Conservation (phyloP, 2,329 filamentous ascomycete species). For the Shiraia sp. region DNA sequence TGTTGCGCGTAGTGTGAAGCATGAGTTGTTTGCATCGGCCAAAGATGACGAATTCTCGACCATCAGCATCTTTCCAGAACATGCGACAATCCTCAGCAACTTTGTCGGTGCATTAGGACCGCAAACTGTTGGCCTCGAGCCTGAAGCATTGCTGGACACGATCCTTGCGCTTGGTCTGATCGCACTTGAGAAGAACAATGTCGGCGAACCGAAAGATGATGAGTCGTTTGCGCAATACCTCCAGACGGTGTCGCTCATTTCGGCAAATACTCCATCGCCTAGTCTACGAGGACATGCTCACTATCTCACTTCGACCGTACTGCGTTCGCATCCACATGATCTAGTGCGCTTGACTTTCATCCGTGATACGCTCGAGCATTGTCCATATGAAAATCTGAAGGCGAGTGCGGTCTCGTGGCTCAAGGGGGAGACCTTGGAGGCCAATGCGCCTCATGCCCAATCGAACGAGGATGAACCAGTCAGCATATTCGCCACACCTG, state of each 20-base stretch:
- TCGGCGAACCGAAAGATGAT: slow-evolving; percentile 54
- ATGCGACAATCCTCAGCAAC: slow-evolving; percentile 55
- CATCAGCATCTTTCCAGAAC: slow-evolving; percentile 57
- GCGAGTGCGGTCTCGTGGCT: slow-evolving; percentile 64
- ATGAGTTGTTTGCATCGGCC: slow-evolving; percentile 53
- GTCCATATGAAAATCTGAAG: slow-evolving; percentile 58
- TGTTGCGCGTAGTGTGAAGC: slow-evolving; percentile 55
- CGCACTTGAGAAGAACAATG: slow-evolving; percentile 50
- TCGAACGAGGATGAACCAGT: slow-evolving; percentile 16
- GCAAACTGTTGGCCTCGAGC: slow-evolving; percentile 42
- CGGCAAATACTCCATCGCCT: slow-evolving; percentile 53
- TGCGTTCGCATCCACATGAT: slow-evolving; percentile 59
- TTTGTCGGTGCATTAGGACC: slow-evolving; percentile 52
- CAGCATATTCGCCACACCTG: slow-evolving; percentile 52
- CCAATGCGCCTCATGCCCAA: slow-evolving; percentile 35
- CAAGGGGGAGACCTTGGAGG: slow-evolving; percentile 61
- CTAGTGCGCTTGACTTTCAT: slow-evolving; percentile 58
- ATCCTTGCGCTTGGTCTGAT: slow-evolving; percentile 57
- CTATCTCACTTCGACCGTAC: slow-evolving; percentile 53
- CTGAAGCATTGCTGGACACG: slow-evolving; percentile 59
- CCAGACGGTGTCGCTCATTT: slow-evolving; percentile 53
- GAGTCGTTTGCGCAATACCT: slow-evolving; percentile 58
- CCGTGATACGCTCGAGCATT: slow-evolving; percentile 58
- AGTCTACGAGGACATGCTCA: slow-evolving; percentile 54
- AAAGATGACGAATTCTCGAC: slow-evolving; percentile 35